Conservation (phyloP, 169 alveolate species). For the Plasmodium knowlesi region DNA sequence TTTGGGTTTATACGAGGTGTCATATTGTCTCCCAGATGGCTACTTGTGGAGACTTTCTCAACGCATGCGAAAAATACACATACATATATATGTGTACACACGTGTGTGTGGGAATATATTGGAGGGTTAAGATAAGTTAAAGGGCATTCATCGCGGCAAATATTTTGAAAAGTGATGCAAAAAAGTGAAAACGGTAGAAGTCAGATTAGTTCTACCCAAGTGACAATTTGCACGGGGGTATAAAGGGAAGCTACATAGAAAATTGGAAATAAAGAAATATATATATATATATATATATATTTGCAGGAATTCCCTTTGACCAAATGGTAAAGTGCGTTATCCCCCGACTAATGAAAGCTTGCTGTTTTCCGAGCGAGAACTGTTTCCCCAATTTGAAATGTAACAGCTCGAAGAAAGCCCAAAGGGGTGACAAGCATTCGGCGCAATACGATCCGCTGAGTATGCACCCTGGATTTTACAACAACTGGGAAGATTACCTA, state of each 20-base stretch:
- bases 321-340: slow-evolving; percentile 9
- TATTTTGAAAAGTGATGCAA: neutral
- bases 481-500: neutral
- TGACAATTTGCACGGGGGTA: neutral
- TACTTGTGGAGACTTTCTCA: neutral
- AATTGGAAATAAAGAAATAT: neutral
- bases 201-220: neutral
- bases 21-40: neutral
- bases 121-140: neutral
- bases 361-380: neutral
- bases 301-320: neutral
- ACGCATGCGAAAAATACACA: neutral
- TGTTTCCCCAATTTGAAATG: neutral
- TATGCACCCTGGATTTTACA: neutral
- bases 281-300: neutral
- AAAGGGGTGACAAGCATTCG: neutral
- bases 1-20: neutral
- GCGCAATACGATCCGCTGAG: neutral
- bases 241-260: neutral
- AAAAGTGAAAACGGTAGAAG: neutral
- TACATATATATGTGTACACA: neutral
- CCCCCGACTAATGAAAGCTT: slow-evolving; percentile 3
- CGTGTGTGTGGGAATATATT: neutral
- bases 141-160: neutral
- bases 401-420: neutral